Evolutionary conservation across 2,329 filamentous ascomycete genomes (phyloP).

Genomic region (Cladophialophora yegresii): DNA sequence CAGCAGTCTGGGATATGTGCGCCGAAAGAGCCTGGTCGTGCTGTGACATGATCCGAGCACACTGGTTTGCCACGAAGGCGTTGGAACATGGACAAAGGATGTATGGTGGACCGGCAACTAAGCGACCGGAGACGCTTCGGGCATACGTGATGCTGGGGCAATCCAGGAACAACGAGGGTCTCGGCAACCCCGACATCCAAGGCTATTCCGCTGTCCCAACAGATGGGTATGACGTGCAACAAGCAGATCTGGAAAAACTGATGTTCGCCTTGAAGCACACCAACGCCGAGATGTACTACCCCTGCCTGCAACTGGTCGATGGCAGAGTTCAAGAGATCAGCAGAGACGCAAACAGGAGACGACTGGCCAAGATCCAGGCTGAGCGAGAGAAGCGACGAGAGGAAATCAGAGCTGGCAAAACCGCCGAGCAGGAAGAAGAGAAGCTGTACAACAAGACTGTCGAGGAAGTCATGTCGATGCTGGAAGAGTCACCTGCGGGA

Average conservation of each 20-base stretch:
- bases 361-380: neutral
- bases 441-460: neutral
- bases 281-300: conserved; percentile 10
- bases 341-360: neutral
- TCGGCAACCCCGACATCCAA: neutral
- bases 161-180: neutral
- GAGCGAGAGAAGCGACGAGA: neutral
- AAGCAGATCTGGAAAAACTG: conserved; percentile 15
- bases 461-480: neutral
- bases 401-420: neutral
- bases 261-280: conserved; percentile 23
- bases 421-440: neutral
- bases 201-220: conserved; percentile 5
- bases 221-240: conserved; percentile 12
- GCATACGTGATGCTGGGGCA: neutral
- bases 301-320: conserved; percentile 14
- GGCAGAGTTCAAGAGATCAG: conserved; percentile 13
- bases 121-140: neutral
- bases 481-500: neutral
- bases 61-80: conserved; percentile 5
- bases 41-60: conserved; percentile 10
- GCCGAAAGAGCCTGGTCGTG: neutral
- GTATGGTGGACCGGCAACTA: neutral
- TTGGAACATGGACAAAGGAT: neutral
- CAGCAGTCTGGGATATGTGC: neutral